Evolutionary conservation across 805 yeast genomes (phyloP).

Genomic region (Pichia thaimueangensis): DNA sequence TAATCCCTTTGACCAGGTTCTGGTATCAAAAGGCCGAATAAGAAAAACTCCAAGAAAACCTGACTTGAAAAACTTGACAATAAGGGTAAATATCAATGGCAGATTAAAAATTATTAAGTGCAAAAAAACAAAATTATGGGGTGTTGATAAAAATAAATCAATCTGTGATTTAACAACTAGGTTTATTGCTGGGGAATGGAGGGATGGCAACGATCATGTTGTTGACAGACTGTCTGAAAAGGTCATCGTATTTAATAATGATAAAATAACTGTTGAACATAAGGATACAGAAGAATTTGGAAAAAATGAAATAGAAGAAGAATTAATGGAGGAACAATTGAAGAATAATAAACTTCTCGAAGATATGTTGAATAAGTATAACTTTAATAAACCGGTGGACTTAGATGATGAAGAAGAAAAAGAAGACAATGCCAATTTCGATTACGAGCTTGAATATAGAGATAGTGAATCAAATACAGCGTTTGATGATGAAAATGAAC

Average conservation of each 20-base stretch:
- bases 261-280: constrained; percentile 13
- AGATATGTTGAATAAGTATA: constrained; percentile 39
- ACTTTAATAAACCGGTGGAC: constrained; percentile 47
- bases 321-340: constrained; percentile 37
- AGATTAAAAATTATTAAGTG: constrained; percentile 49
- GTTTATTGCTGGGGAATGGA: constrained; percentile 67
- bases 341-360: constrained; percentile 43
- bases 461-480: background rate
- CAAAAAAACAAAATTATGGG: constrained; percentile 85
- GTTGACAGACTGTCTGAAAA: constrained; percentile 47
- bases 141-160: constrained; percentile 63
- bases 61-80: constrained; percentile 47
- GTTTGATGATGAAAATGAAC: constrained; percentile 26
- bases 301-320: constrained; percentile 17
- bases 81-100: constrained; percentile 58
- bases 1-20: constrained; percentile 26
- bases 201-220: constrained; percentile 71
- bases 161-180: constrained; percentile 56
- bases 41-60: constrained; percentile 49
- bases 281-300: constrained; percentile 1
- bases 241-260: constrained; percentile 26
- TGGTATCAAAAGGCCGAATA: constrained; percentile 46
- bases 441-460: constrained; percentile 34
- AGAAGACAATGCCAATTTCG: constrained; percentile 26
- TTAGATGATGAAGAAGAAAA: constrained; percentile 32